Conservation (phyloP, 2,329 filamentous ascomycete species). For the Sordariomycetes sp. region DNA sequence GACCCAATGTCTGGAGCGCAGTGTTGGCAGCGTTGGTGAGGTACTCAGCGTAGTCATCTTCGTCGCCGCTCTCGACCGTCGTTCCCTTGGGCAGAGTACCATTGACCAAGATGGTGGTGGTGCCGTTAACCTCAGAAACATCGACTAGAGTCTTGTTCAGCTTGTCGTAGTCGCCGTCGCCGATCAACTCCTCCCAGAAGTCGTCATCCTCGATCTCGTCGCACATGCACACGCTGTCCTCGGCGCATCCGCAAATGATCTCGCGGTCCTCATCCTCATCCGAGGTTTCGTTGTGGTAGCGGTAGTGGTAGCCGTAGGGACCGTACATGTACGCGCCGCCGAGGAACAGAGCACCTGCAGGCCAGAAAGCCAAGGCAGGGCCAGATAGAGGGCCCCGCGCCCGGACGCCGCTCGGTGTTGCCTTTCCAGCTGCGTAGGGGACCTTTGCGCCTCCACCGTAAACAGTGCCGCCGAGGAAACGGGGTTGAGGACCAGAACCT, state of each 20-base stretch:
- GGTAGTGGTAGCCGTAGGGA: constrained; percentile 33
- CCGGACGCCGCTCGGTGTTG: constrained; percentile 38
- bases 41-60: constrained; percentile 30
- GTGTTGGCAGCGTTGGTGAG: constrained; percentile 22
- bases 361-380: constrained; percentile 45
- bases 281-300: constrained; percentile 40
- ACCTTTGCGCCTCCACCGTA: constrained; percentile 56
- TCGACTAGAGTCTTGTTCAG: constrained; percentile 55
- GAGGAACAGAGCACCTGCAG: constrained; percentile 44
- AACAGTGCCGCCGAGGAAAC: constrained; percentile 52
- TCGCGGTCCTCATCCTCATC: constrained; percentile 24
- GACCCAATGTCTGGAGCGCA: constrained; percentile 30
- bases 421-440: constrained; percentile 52
- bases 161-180: constrained; percentile 49
- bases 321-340: constrained; percentile 53
- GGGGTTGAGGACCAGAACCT: constrained; percentile 47
- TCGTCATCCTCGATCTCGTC: constrained; percentile 55
- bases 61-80: constrained; percentile 30
- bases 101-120: constrained; percentile 58
- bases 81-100: constrained; percentile 67
- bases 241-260: constrained; percentile 42
- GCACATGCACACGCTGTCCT: constrained; percentile 46
- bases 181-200: constrained; percentile 55
- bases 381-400: not conserved
- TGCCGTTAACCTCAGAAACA: constrained; percentile 52